Evolutionary conservation across 345 rosid species (phyloP), one percentile per base, ranked within the genome.

Genomic region (Cardamine chenopodiifolia): DNA sequence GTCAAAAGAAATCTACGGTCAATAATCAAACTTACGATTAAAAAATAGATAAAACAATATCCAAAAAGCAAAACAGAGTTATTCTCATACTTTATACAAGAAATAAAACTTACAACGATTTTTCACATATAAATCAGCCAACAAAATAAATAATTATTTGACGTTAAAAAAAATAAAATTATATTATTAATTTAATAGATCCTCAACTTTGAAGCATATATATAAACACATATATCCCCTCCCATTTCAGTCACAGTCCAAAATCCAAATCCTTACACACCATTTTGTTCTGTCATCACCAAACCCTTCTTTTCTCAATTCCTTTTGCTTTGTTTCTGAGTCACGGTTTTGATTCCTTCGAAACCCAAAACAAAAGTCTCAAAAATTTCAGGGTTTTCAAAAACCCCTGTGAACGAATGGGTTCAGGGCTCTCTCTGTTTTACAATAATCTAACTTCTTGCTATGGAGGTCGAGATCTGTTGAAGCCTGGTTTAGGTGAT

Each of bases 401-500:
- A 47, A 37, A 19, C 77, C 34, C 31, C 53, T 17, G 9, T 34
- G 80, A 68, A 73, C 62, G 35, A 57, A 91, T 91, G 97, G 97
- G 97, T 82, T 80, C 87, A n/a, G 81, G 71, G 53, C 42, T 89
- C 32, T 89, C 95, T 59, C 71, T 79, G 34, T 65, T 78, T 23
- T 28, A 23, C 3, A 83, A 82, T 62, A 17, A 35, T 1, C 61
- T 58, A 34, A 78, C 84, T 7, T 73, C 26, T 14, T 71, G 76
- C 19, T 18, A 61, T 29, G 53, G 65, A 45, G 49, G 68, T 26
- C 52, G 60, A 53, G 78, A 81, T 19, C 50, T 71, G 12, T 25
- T 56, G 35, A 74, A 73, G 37, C 79, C 88, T 11, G 56, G 84
- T 59, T 87, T 96, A 11, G 96, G 93, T 10, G 97, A 92, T 68